Percentiles rank a stretch among this genome's conserved stretches.
Conservation (phyloP, 345 rosid genomes). For the Brassica nigra region DNA sequence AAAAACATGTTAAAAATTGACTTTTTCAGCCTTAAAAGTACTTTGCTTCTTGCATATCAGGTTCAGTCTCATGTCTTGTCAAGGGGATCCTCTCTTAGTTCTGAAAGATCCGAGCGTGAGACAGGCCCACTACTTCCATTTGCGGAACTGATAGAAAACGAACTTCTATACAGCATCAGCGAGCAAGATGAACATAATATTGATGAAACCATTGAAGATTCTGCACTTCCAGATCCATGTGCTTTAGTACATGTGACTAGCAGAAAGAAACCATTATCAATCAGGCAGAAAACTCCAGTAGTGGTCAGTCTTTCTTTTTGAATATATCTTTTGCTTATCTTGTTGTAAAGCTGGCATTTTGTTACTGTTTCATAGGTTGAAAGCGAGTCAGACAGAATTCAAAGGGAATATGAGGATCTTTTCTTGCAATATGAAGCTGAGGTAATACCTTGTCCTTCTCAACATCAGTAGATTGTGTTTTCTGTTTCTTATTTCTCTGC, state of each 20-base stretch:
- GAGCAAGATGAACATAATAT: constrained; percentile 48
- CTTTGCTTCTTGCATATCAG: constrained; percentile 41
- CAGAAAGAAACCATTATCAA: constrained; percentile 65
- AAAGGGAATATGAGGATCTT: constrained; percentile 70
- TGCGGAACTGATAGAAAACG: constrained; percentile 59
- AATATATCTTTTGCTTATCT: constrained; percentile 23
- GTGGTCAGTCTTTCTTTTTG: constrained; percentile 58
- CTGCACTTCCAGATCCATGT: constrained; percentile 70
- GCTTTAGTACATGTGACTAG: constrained; percentile 74
- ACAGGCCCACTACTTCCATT: constrained; percentile 72
- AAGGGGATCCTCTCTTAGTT: constrained; percentile 52
- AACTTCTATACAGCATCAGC: constrained; percentile 38
- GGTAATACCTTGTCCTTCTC: constrained; percentile 47
- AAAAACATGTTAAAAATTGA: constrained; percentile 10
- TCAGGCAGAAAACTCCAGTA: constrained; percentile 53
- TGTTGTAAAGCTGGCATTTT: constrained; percentile 37
- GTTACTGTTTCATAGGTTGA: constrained; percentile 52
- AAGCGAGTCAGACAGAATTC: constrained; percentile 48
- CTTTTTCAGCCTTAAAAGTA: constrained; percentile 21
- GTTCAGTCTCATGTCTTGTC: constrained; percentile 48
- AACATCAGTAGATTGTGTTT: background rate
- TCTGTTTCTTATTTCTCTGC: constrained; percentile 16
- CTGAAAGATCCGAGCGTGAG: constrained; percentile 49
- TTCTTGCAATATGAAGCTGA: constrained; percentile 63
- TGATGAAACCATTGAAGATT: constrained; percentile 42